Percentiles rank a stretch among this genome's conserved stretches.
Conservation (phyloP, 768 basidiomycete species). For the Termitomyces sp. region DNA sequence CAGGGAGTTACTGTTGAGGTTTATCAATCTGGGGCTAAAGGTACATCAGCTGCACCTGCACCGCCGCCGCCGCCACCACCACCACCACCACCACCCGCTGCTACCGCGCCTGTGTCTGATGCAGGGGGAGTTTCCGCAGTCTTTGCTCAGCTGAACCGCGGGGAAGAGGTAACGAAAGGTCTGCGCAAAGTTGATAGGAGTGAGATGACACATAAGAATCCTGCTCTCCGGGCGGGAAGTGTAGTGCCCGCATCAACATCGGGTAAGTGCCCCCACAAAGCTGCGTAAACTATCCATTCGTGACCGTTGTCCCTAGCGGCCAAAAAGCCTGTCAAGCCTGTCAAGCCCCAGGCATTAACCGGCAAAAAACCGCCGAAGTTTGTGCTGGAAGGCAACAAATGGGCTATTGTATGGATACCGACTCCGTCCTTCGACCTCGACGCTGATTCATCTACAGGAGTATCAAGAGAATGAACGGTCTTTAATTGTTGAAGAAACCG, state of each 20-base stretch:
- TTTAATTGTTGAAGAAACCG: conserved; percentile 70
- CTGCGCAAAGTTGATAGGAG: conserved; percentile 92
- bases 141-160: conserved; percentile 87
- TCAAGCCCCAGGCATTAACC: conserved; percentile 76
- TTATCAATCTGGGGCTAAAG: conserved; percentile 32
- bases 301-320: conserved; percentile 18
- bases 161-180: conserved; percentile 85
- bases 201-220: conserved; percentile 99
- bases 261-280: conserved; percentile 16
- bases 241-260: conserved; percentile 34
- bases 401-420: conserved; percentile 68
- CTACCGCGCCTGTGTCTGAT: conserved; percentile 37
- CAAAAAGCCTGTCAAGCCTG: conserved; percentile 74
- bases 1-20: conserved; percentile 57
- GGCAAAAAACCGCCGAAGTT: conserved; percentile 93
- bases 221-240: conserved; percentile 65
- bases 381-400: conserved; percentile 87
- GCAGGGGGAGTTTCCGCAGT: conserved; percentile 69
- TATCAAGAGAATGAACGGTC: conserved; percentile 79
- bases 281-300: not conserved
- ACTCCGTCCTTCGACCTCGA: not conserved
- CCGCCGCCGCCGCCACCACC: conserved; percentile 56
- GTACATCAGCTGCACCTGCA: conserved; percentile 39
- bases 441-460: conserved; percentile 50
- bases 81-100: conserved; percentile 42